phyloP scores from a whole-genome alignment of 2,329 filamentous ascomycete genomes.

The Rhexocercosporidium sp. region DNA sequence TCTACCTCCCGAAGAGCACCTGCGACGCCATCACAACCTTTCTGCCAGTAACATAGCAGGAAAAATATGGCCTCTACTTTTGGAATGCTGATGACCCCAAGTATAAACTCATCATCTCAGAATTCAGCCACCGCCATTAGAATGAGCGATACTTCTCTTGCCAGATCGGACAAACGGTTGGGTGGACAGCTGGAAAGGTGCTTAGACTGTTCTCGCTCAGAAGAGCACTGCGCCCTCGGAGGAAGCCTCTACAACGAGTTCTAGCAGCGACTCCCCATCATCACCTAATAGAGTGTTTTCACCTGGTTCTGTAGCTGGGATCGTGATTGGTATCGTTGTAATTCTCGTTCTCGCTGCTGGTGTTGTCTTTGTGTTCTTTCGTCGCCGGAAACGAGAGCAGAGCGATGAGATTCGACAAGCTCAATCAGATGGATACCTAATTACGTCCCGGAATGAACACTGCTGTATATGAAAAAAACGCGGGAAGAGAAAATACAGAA shows the following conservation, averaged over 20 bases:
- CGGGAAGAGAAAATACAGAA: background rate
- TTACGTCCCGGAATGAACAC: background rate
- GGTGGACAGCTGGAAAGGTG: constrained; percentile 26
- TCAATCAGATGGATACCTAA: background rate
- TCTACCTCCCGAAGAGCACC: constrained; percentile 43
- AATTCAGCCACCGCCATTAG: constrained; percentile 12
- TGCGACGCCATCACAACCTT: constrained; percentile 43
- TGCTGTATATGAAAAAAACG: background rate
- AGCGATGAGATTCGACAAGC: background rate
- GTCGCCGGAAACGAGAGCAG: background rate
- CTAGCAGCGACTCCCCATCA: background rate
- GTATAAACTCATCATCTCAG: constrained; percentile 40
- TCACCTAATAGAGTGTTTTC: background rate
- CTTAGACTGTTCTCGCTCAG: constrained; percentile 15
- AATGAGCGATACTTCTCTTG: constrained; percentile 20
- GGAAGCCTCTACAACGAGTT: background rate
- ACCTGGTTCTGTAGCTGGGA: background rate
- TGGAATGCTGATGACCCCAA: constrained; percentile 40
- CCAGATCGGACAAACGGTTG: constrained; percentile 23
- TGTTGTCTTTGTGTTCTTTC: background rate
- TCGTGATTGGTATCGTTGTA: background rate
- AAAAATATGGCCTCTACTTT: constrained; percentile 41
- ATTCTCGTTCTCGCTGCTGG: background rate
- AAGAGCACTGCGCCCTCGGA: background rate
- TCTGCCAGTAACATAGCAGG: constrained; percentile 42